Evolutionary conservation across 2,329 filamentous ascomycete genomes (phyloP).

Genomic region (Allantophomopsis cytisporea): DNA sequence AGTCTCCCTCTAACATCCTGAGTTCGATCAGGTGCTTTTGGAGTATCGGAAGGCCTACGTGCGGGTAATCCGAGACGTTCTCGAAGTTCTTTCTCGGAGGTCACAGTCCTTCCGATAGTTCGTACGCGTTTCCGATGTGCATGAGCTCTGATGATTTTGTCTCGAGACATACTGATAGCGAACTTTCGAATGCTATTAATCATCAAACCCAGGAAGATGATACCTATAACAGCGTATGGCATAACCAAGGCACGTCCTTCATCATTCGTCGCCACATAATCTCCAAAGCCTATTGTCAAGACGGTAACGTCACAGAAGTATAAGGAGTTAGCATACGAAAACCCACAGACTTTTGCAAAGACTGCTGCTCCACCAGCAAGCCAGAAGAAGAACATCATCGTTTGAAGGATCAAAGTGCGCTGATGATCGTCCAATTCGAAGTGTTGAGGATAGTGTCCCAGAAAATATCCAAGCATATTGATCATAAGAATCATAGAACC

Average conservation of each 20-base stretch:
- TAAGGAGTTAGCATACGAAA: conserved; percentile 44
- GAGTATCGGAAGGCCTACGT: conserved; percentile 5
- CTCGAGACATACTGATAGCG: conserved; percentile 40
- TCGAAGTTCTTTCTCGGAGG: conserved; percentile 32
- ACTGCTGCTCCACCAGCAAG: conserved; percentile 48
- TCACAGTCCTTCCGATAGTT: conserved; percentile 39
- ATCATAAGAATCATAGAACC: conserved; percentile 50
- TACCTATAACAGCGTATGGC: conserved; percentile 54
- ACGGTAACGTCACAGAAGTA: conserved; percentile 50
- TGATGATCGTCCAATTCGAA: conserved; percentile 55
- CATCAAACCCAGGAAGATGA: conserved; percentile 56
- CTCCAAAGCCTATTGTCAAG: conserved; percentile 46
- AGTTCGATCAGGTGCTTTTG: conserved; percentile 8
- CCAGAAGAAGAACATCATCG: conserved; percentile 59
- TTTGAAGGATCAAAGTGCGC: conserved; percentile 56
- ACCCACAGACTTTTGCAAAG: conserved; percentile 42
- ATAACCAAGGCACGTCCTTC: conserved; percentile 46
- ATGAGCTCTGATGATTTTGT: conserved; percentile 48
- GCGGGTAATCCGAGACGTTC: conserved; percentile 22
- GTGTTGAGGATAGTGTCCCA: conserved; percentile 54
- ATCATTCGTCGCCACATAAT: conserved; percentile 39
- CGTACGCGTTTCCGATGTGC: conserved; percentile 36
- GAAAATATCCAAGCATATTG: conserved; percentile 57
- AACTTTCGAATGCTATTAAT: conserved; percentile 52
- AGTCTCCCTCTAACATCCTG: conserved; percentile 6